These are phyloP conservation scores for Pleodorina starrii DNA, from an alignment of 139 green algal genomes.

Conservation along the genomic window DNA sequence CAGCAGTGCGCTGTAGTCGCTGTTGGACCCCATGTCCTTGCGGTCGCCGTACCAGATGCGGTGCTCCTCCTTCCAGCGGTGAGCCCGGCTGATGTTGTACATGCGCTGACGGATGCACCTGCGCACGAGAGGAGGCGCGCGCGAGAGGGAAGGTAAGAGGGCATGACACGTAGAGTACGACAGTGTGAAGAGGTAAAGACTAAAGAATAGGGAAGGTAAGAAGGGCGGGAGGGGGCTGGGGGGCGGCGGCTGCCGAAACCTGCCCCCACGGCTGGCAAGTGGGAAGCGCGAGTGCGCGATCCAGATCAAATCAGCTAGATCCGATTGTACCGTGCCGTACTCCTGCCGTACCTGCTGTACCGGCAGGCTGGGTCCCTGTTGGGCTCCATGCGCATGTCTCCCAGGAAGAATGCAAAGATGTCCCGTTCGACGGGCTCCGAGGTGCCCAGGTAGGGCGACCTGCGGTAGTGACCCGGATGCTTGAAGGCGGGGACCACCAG, in stretches of 20 bases:
- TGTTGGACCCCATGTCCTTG: conserved; percentile 13
- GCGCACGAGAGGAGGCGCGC: too few species aligned
- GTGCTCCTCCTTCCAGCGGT: conserved; percentile 49
- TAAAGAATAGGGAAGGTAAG: too few species aligned
- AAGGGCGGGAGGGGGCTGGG: too few species aligned
- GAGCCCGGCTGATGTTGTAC: conserved; percentile 45
- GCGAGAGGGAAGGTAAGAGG: too few species aligned
- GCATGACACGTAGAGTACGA: too few species aligned
- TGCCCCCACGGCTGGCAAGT: too few species aligned
- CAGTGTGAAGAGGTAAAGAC: too few species aligned
- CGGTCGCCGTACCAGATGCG: conserved; percentile 48
- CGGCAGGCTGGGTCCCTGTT: conserved; percentile 29
- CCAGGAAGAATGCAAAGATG: conserved; percentile 59
- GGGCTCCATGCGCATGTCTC: conserved; percentile 47
- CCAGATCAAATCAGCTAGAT: too few species aligned
- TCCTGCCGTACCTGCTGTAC: conserved; percentile 57
- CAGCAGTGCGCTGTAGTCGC: conserved; percentile 55
- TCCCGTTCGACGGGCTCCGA: background rate
- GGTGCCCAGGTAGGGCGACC: conserved; percentile 55
- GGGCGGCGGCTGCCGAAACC: too few species aligned
- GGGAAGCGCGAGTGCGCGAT: too few species aligned
- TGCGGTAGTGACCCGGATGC: conserved; percentile 45
- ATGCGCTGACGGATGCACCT: conserved; percentile 60
- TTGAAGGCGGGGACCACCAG: conserved; percentile 71
- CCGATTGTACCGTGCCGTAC: background rate